A percentile compares a stretch with the other conserved stretches of the same genome.
phyloP scores from a whole-genome alignment of 2,329 filamentous ascomycete genomes.

The Fusarium cyanostomum region DNA sequence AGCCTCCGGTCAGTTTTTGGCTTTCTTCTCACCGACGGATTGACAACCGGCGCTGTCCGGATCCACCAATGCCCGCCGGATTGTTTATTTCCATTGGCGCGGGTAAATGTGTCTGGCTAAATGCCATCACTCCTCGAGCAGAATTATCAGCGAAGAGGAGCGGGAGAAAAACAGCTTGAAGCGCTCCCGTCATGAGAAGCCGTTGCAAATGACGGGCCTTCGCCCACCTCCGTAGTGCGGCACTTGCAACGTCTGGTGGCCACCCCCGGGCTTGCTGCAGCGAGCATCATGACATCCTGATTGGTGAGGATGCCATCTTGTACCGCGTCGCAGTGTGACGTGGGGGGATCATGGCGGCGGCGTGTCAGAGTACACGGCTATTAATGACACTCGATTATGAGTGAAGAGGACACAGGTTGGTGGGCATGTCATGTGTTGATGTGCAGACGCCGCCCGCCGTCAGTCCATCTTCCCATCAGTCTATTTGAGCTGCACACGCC shows the following conservation, averaged over 20 bases:
- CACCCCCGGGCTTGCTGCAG: neutral
- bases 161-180: slow-evolving; percentile 5
- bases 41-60: slow-evolving; percentile 1
- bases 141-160: neutral
- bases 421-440: slow-evolving; percentile 15
- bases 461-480: slow-evolving; percentile 27
- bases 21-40: slow-evolving; percentile 25
- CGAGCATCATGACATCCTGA: slow-evolving; percentile 21
- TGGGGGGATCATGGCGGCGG: slow-evolving; percentile 24
- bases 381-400: neutral
- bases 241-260: slow-evolving; percentile 15
- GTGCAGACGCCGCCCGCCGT: slow-evolving; percentile 12
- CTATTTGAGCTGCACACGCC: slow-evolving; percentile 34
- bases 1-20: neutral
- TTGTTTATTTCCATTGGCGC: slow-evolving; percentile 14
- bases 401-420: neutral
- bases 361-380: neutral
- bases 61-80: slow-evolving; percentile 2
- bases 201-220: slow-evolving; percentile 8
- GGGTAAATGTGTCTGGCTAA: slow-evolving; percentile 30
- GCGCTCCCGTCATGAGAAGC: slow-evolving; percentile 37
- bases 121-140: slow-evolving; percentile 4
- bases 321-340: slow-evolving; percentile 1
- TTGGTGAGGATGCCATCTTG: slow-evolving; percentile 29
- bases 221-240: slow-evolving; percentile 26